Evolutionary conservation across 2,329 filamentous ascomycete species (phyloP).

Genomic region (Talaromyces sp.): DNA sequence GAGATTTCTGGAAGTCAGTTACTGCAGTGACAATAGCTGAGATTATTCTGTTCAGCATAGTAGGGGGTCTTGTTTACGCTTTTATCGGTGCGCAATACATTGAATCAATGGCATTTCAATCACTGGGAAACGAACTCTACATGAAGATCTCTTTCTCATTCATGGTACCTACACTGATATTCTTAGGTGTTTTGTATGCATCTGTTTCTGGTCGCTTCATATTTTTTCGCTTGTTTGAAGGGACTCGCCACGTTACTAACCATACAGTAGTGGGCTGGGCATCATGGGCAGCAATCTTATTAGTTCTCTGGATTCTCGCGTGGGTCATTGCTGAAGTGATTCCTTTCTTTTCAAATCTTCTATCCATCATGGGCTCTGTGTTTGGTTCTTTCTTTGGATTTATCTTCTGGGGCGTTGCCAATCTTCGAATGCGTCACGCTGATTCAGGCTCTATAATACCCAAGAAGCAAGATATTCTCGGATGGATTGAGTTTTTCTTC

Average conservation of each 20-base stretch:
- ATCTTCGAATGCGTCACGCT: slow-evolving; percentile 44
- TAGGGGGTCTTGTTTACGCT: slow-evolving; percentile 79
- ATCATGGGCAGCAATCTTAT: slow-evolving; percentile 73
- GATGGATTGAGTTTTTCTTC: slow-evolving; percentile 51
- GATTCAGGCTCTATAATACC: slow-evolving; percentile 41
- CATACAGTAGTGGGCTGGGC: slow-evolving; percentile 82
- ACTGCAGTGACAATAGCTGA: slow-evolving; percentile 89
- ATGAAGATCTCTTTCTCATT: slow-evolving; percentile 90
- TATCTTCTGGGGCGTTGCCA: slow-evolving; percentile 70
- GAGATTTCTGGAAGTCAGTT: slow-evolving; percentile 88
- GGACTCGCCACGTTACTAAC: slow-evolving; percentile 74
- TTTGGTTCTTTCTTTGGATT: slow-evolving; percentile 82
- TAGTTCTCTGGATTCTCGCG: slow-evolving; percentile 68
- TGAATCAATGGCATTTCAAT: slow-evolving; percentile 82
- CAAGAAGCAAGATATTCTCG: slow-evolving; percentile 41
- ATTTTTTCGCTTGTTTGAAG: slow-evolving; percentile 86
- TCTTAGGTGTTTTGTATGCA: slow-evolving; percentile 85
- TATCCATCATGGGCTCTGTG: slow-evolving; percentile 63
- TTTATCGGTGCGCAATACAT: slow-evolving; percentile 90
- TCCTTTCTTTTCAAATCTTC: slow-evolving; percentile 80
- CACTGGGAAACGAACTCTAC: slow-evolving; percentile 70
- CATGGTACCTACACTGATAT: slow-evolving; percentile 92
- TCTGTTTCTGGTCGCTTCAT: slow-evolving; percentile 86
- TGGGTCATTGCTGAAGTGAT: slow-evolving; percentile 92
- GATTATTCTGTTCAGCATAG: slow-evolving; percentile 79